phyloP scores from a whole-genome alignment of 495 filamentous ascomycete species.

The Recurvomyces mirabilis region DNA sequence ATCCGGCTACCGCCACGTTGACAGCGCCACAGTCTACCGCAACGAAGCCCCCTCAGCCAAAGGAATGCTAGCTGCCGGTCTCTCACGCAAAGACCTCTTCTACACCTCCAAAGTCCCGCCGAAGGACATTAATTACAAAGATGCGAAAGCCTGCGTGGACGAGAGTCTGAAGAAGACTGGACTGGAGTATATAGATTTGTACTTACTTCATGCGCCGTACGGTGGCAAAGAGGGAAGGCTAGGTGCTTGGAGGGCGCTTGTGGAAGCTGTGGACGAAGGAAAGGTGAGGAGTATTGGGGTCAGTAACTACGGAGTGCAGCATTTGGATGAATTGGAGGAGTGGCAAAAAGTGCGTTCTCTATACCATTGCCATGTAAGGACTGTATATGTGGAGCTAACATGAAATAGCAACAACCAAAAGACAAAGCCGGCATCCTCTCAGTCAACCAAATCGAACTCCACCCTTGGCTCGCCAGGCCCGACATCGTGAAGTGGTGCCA shows the following conservation, averaged over 20 bases:
- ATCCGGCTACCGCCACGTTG: constrained; percentile 66
- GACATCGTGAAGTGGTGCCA: constrained; percentile 62
- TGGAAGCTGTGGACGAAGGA: constrained; percentile 50
- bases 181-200: constrained; percentile 53
- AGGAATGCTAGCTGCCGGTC: constrained; percentile 45
- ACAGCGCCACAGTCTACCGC: constrained; percentile 58
- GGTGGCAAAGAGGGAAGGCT: constrained; percentile 46
- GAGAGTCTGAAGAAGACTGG: constrained; percentile 41
- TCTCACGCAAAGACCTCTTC: constrained; percentile 55
- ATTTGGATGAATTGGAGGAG: constrained; percentile 60
- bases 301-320: constrained; percentile 57
- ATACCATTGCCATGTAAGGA: neutral
- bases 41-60: constrained; percentile 57
- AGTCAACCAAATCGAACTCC: constrained; percentile 81
- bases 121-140: constrained; percentile 37
- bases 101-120: constrained; percentile 61
- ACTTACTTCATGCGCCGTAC: constrained; percentile 50
- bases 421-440: constrained; percentile 65
- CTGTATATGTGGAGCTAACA: neutral
- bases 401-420: constrained; percentile 37
- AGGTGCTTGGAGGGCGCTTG: constrained; percentile 53
- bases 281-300: constrained; percentile 56
- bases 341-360: constrained; percentile 44
- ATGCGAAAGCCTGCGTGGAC: constrained; percentile 39
- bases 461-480: constrained; percentile 71